phyloP scores from a whole-genome alignment of 257 asterid genomes.

The Vinca minor region DNA sequence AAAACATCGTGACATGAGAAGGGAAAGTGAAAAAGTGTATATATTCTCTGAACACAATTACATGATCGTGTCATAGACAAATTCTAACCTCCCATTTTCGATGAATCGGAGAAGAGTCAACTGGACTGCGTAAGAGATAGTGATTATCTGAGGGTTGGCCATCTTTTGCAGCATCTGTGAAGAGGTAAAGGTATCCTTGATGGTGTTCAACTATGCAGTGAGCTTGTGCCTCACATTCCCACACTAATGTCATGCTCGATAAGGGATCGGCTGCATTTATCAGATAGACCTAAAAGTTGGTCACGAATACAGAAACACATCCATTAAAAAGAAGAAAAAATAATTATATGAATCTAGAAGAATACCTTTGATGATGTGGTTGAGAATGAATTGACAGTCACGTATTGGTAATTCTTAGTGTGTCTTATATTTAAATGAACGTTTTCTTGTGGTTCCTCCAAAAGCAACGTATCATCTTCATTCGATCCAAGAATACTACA shows the following conservation, averaged over 20 bases:
- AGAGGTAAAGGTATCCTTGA: slow-evolving; percentile 82
- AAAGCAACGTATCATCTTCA: slow-evolving; percentile 55
- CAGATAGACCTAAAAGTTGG: slow-evolving; percentile 65
- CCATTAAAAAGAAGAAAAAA: slow-evolving; percentile 16
- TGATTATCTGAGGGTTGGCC: slow-evolving; percentile 63
- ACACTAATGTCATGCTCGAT: slow-evolving; percentile 63
- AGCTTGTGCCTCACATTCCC: slow-evolving; percentile 69
- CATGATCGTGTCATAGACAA: slow-evolving; percentile 10
- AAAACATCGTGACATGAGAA: too few species aligned
- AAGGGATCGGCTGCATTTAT: slow-evolving; percentile 93
- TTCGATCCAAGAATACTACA: slow-evolving; percentile 68
- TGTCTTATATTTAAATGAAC: slow-evolving; percentile 54
- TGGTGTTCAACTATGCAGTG: slow-evolving; percentile 93
- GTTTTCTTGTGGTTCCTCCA: slow-evolving; percentile 67
- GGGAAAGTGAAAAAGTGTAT: not conserved
- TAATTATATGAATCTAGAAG: slow-evolving; percentile 16
- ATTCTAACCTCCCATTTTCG: slow-evolving; percentile 76
- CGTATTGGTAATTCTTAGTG: slow-evolving; percentile 69
- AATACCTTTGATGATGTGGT: slow-evolving; percentile 75
- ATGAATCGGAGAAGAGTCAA: slow-evolving; percentile 27
- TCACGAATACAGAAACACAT: slow-evolving; percentile 26
- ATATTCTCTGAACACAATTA: not conserved
- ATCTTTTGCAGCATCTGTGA: slow-evolving; percentile 62
- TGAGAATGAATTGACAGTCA: slow-evolving; percentile 59
- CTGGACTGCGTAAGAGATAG: slow-evolving; percentile 61